These are phyloP conservation scores for Pythium sp. DNA, from an alignment of 352 stramenopile genomes.

Conservation along the genomic window DNA sequence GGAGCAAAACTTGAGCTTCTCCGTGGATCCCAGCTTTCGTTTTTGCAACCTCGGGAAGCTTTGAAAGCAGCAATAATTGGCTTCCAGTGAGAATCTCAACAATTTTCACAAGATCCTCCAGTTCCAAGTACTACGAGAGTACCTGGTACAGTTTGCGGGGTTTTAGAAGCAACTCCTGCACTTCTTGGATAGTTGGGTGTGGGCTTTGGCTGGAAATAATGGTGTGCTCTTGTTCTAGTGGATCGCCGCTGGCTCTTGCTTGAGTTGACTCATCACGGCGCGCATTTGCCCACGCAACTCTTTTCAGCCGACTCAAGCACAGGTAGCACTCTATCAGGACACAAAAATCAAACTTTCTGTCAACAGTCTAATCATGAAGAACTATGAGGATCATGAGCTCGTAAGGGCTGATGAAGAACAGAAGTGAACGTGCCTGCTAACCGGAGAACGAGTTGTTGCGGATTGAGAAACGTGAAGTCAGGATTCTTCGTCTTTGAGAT, in stretches of 20 bases:
- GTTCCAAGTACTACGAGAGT: background rate
- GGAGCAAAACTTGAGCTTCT: conserved; percentile 43
- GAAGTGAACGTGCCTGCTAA: conserved; percentile 30
- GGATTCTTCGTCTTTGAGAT: conserved; percentile 30
- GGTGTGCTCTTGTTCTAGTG: background rate
- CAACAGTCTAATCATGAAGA: background rate
- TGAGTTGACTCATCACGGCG: conserved; percentile 6
- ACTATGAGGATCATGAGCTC: background rate
- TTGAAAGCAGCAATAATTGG: background rate
- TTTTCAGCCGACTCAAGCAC: conserved; percentile 29
- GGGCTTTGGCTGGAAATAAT: background rate
- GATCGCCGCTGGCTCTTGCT: background rate
- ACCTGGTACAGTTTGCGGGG: conserved; percentile 40
- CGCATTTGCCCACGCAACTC: conserved; percentile 24
- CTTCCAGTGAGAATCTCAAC: background rate
- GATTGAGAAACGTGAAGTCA: conserved; percentile 47
- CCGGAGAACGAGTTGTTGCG: conserved; percentile 32
- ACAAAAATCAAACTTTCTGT: background rate
- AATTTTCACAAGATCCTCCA: background rate
- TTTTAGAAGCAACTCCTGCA: conserved; percentile 15
- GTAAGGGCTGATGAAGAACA: background rate
- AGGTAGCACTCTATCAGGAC: conserved; percentile 25
- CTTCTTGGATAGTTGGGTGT: background rate
- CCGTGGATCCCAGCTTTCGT: conserved; percentile 31
- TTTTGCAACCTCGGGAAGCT: conserved; percentile 31